Evolutionary conservation across 2,329 filamentous ascomycete genomes (phyloP).

Genomic region (Talaromyces amestolkiae): DNA sequence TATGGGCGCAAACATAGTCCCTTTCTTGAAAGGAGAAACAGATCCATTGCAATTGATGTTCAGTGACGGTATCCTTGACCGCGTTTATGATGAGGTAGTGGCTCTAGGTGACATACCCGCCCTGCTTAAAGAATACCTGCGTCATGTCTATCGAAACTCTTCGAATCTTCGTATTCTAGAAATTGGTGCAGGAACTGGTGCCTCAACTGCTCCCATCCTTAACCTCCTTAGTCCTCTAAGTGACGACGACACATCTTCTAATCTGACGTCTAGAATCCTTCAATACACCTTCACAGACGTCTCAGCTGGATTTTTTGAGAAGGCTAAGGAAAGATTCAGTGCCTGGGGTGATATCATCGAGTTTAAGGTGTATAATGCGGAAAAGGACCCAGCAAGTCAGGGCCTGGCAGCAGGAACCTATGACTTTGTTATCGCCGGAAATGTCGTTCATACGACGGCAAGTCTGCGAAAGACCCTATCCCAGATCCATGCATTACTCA

Average conservation of each 20-base stretch:
- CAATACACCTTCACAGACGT: conserved; percentile 33
- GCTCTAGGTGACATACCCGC: conserved; percentile 25
- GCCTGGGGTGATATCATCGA: conserved; percentile 27
- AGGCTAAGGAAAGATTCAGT: conserved; percentile 28
- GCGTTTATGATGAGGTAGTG: conserved; percentile 29
- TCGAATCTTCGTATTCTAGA: conserved; percentile 38
- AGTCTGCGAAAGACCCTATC: conserved; percentile 25
- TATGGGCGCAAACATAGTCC: conserved; percentile 32
- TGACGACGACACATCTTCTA: conserved; percentile 3
- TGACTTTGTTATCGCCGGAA: conserved; percentile 37
- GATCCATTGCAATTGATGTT: conserved; percentile 38
- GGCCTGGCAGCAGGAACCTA: conserved; percentile 30
- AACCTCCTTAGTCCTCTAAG: conserved; percentile 23
- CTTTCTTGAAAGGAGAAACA: conserved; percentile 28
- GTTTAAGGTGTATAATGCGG: conserved; percentile 33
- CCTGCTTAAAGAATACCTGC: conserved; percentile 23
- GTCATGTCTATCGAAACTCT: conserved; percentile 26
- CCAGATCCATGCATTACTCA: conserved; percentile 30
- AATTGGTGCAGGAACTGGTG: conserved; percentile 47
- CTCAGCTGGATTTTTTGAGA: conserved; percentile 32
- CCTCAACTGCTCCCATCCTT: conserved; percentile 40
- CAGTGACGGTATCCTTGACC: conserved; percentile 31
- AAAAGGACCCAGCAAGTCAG: conserved; percentile 29
- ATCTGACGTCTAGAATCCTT: conserved; percentile 8
- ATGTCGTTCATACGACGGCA: conserved; percentile 36